Evolutionary conservation across 1,284 basidiomycete species (phyloP).

Genomic region (Caloboletus firmus): DNA sequence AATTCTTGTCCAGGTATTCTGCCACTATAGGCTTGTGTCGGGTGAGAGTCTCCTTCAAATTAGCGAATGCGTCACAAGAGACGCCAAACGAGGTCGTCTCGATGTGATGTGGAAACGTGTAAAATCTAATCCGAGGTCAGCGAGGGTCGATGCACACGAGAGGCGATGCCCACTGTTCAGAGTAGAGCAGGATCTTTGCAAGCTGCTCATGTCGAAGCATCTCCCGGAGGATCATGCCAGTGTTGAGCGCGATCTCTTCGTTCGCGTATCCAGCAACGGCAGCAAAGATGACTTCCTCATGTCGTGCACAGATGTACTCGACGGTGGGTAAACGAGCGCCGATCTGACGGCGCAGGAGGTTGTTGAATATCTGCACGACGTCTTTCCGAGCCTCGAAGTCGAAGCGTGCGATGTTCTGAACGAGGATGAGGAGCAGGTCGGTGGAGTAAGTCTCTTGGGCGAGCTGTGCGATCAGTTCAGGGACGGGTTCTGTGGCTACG

Average conservation of each 20-base stretch:
- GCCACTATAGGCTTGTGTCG: slow-evolving; percentile 97
- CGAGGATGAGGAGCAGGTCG: slow-evolving; percentile 82
- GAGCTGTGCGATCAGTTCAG: slow-evolving; percentile 87
- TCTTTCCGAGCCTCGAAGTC: slow-evolving; percentile 98
- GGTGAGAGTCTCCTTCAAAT: slow-evolving; percentile 95
- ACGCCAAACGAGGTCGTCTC: slow-evolving; percentile 98
- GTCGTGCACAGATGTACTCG: slow-evolving; percentile 85
- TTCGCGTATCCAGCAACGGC: slow-evolving; percentile 90
- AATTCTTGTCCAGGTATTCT: slow-evolving; percentile 93
- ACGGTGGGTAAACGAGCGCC: slow-evolving; percentile 93
- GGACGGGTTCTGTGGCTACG: slow-evolving; percentile 62
- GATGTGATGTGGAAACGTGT: slow-evolving; percentile 95
- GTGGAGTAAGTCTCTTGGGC: slow-evolving; percentile 95
- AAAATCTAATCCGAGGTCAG: slow-evolving; percentile 67
- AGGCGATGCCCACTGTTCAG: slow-evolving; percentile 74
- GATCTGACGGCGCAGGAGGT: slow-evolving; percentile 92
- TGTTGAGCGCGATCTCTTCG: slow-evolving; percentile 94
- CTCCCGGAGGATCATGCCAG: slow-evolving; percentile 97
- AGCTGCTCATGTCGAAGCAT: slow-evolving; percentile 94
- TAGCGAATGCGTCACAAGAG: slow-evolving; percentile 96
- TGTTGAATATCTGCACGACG: slow-evolving; percentile 95
- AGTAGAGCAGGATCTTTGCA: slow-evolving; percentile 88
- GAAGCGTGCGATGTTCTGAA: slow-evolving; percentile 80
- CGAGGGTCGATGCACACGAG: neutral
- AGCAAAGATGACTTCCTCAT: slow-evolving; percentile 82